These are phyloP conservation scores for Leccinum pachyderme DNA, from an alignment of 1,284 basidiomycete species.

Conservation along the genomic window DNA sequence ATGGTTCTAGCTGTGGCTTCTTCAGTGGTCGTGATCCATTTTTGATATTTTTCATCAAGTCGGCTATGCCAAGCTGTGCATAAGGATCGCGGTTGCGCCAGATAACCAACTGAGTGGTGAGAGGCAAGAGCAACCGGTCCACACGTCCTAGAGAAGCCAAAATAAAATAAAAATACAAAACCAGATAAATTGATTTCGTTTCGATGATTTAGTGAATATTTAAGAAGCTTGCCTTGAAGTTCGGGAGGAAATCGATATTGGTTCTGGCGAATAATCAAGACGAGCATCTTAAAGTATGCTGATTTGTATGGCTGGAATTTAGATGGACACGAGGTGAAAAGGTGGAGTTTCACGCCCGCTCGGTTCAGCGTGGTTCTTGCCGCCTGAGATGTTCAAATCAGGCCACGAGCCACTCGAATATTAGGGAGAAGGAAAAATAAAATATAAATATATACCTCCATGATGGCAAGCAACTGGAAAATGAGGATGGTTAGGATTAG, in stretches of 20 bases:
- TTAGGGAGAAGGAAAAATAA: conserved; percentile 5
- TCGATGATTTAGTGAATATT: neutral
- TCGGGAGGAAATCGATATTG: conserved; percentile 22
- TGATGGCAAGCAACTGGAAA: conserved; percentile 28
- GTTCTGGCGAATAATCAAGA: conserved; percentile 31
- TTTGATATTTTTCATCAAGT: conserved; percentile 27
- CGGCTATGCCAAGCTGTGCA: conserved; percentile 38
- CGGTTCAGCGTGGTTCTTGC: conserved; percentile 35
- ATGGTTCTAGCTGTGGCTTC: conserved; percentile 22
- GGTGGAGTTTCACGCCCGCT: conserved; percentile 34
- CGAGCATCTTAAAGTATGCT: conserved; percentile 36
- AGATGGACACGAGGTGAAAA: conserved; percentile 36
- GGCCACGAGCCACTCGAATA: neutral
- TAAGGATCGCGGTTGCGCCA: conserved; percentile 30
- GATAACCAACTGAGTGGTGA: conserved; percentile 31
- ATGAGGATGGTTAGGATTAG: conserved; percentile 11
- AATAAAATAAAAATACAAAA: conserved; percentile 2
- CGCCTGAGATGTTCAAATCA: conserved; percentile 24
- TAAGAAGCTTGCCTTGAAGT: conserved; percentile 21
- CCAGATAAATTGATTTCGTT: neutral
- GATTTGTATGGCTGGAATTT: conserved; percentile 33
- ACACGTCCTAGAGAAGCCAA: conserved; percentile 24
- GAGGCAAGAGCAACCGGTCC: conserved; percentile 29
- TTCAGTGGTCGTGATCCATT: conserved; percentile 19
- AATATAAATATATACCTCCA: conserved; percentile 24